phyloP scores from a whole-genome alignment of 345 rosid species.

The Salix caprea region DNA sequence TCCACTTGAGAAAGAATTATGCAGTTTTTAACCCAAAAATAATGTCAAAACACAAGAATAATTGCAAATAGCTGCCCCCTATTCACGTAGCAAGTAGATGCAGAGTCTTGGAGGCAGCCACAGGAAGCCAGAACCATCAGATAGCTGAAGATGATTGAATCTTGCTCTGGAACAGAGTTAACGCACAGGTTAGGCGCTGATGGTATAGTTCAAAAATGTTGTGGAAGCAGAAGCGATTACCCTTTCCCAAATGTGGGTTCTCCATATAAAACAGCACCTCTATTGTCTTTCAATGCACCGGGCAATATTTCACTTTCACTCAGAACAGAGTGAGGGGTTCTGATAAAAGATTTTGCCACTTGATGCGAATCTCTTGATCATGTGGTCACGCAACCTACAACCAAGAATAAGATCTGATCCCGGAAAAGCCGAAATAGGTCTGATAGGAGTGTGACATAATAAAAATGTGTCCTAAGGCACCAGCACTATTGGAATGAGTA shows the following conservation, averaged over 20 bases:
- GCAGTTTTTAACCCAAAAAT: not conserved
- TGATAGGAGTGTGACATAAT: no score
- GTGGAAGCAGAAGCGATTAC: constrained; percentile 33
- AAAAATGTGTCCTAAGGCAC: no score
- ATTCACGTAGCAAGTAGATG: constrained; percentile 60
- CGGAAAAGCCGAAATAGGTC: no score
- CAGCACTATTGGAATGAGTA: no score
- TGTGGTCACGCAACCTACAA: no score
- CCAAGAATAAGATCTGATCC: no score
- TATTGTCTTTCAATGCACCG: constrained; percentile 91
- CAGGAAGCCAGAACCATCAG: constrained; percentile 96
- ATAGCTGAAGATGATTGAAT: constrained; percentile 88
- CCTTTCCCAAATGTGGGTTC: constrained; percentile 96
- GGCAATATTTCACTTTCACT: constrained; percentile 90
- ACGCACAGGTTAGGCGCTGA: constrained; percentile 6
- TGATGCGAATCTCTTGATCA: no score
- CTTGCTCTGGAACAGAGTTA: constrained; percentile 50
- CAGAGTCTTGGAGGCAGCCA: constrained; percentile 69
- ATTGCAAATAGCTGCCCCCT: constrained; percentile 52
- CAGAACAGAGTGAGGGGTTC: not conserved
- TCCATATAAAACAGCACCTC: constrained; percentile 77
- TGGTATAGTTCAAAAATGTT: not conserved
- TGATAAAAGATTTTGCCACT: not conserved
- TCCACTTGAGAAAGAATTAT: not conserved
- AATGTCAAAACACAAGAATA: not conserved